These are phyloP conservation scores for Leishmania tropica DNA, from an alignment of 208 protist genomes.

Conservation along the genomic window DNA sequence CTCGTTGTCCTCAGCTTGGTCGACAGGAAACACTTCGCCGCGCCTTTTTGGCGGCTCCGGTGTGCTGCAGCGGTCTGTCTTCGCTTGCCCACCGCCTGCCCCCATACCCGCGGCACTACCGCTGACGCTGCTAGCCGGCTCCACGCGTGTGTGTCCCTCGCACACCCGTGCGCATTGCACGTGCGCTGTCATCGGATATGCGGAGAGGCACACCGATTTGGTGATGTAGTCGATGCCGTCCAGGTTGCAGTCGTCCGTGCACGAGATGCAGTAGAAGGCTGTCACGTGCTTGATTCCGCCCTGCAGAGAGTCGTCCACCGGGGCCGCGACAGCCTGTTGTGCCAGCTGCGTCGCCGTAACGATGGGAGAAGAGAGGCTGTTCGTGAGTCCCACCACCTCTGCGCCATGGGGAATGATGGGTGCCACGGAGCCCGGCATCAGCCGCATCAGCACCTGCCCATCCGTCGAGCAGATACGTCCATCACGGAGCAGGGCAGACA, in stretches of 20 bases:
- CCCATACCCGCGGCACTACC: background rate
- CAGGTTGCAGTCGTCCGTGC: constrained; percentile 78
- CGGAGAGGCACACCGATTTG: constrained; percentile 65
- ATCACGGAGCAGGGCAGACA: constrained; percentile 78
- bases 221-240: constrained; percentile 86
- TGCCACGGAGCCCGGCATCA: constrained; percentile 82
- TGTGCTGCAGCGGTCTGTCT: background rate
- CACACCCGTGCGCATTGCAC: constrained; percentile 81
- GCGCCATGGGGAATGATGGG: constrained; percentile 85
- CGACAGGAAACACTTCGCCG: constrained; percentile 5
- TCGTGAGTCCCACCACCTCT: constrained; percentile 73
- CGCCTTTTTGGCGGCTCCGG: background rate
- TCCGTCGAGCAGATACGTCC: constrained; percentile 69
- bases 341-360: constrained; percentile 49
- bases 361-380: constrained; percentile 59
- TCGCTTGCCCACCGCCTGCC: background rate
- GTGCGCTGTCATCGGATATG: constrained; percentile 77
- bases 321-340: constrained; percentile 29
- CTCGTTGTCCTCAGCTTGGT: background rate
- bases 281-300: constrained; percentile 83
- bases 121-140: constrained; percentile 19
- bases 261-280: constrained; percentile 84
- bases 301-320: constrained; percentile 75
- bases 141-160: constrained; percentile 60
- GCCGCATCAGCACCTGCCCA: constrained; percentile 73